These are phyloP conservation scores for Claviceps quebecensis DNA, from an alignment of 2,329 filamentous ascomycete genomes.

Conservation along the genomic window DNA sequence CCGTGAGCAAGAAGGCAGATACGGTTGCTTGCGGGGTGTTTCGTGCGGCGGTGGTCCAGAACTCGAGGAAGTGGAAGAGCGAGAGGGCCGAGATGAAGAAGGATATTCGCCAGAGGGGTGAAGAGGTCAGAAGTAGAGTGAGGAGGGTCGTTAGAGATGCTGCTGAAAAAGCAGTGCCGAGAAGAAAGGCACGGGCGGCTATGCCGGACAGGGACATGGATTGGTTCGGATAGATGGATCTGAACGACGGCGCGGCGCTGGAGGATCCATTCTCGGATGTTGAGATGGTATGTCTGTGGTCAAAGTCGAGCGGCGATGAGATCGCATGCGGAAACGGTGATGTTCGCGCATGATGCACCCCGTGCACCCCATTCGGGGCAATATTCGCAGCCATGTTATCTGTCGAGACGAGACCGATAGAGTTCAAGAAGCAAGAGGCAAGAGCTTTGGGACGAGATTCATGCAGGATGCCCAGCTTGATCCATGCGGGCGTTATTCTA, in stretches of 20 bases:
- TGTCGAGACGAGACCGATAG: not conserved
- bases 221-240: conserved; percentile 26
- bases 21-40: conserved; percentile 64
- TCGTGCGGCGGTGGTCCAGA: conserved; percentile 73
- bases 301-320: not conserved
- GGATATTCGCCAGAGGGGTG: conserved; percentile 45
- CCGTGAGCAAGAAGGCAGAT: conserved; percentile 66
- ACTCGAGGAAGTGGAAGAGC: conserved; percentile 92
- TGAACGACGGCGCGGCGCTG: not conserved
- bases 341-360: not conserved
- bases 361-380: not conserved
- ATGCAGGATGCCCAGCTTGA: not conserved
- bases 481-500: not conserved
- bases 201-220: conserved; percentile 46
- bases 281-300: conserved; percentile 1
- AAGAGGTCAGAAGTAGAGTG: conserved; percentile 23
- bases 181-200: conserved; percentile 41
- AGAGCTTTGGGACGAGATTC: no score
- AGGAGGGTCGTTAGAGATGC: conserved; percentile 17
- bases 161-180: conserved; percentile 31
- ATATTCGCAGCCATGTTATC: not conserved
- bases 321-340: not conserved
- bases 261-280: not conserved
- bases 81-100: conserved; percentile 58
- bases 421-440: no score